Evolutionary conservation across 2,329 filamentous ascomycete species (phyloP), one percentile per base, ranked within the genome.

Genomic region (Trichoderma sp.): DNA sequence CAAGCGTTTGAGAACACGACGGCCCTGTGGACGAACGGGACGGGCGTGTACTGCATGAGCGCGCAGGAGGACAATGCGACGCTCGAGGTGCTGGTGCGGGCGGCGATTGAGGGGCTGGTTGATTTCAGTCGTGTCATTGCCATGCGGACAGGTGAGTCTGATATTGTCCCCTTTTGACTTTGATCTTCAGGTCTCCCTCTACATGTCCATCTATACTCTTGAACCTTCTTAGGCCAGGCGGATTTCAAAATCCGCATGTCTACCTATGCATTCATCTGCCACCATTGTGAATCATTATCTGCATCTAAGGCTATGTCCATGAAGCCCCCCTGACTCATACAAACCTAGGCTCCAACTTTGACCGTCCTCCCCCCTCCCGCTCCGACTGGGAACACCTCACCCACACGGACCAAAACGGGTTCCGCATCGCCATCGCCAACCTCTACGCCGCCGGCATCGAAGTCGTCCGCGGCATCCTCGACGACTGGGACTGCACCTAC

Each of bases 1-100:
- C 81, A 85, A 52, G 83, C 85, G 0, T 91, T 92, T 72, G 87
- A 86, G 69, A 87, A 88, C 68, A 88, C 84, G 21, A 88, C 87
- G 3, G 76, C 69, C 0, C 71, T 89, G 0, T 85, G 87, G 77
- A 92, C 89, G 2, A 91, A 91, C 71, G 88, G 88, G 3, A 85
- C 83, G 0, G 88, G 86, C 0, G 74, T 81, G 6, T 91, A 91
- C 77, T 91, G 89, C 78, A 85, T 88, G 76, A 89, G 84, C 1
- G 88, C 88, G 0, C 89, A 91, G 74, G 90, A 92, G 74, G 89
- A 92, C 72, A 90, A 88, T 70, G 89, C 88, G 0, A 84, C 84
- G 0, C 82, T 91, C 1, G 88, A 89, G 70, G 88, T 84, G 5
- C 77, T 92, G 30, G 75, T 90, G 21, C 83, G 89, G 14, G 83